Conservation (phyloP, 768 basidiomycete species). For the Suillus placidus region DNA sequence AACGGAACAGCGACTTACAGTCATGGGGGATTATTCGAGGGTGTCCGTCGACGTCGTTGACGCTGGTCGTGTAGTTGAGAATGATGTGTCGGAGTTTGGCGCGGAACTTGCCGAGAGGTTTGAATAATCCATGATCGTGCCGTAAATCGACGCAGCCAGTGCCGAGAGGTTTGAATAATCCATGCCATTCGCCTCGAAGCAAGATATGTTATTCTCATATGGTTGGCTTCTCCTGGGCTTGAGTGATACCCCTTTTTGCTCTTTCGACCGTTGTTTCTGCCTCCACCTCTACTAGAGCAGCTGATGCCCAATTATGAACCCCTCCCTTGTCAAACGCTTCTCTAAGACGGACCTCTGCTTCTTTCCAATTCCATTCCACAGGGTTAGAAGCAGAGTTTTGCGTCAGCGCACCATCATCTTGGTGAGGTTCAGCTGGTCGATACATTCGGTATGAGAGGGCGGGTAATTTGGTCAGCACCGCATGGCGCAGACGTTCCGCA, state of each 20-base stretch:
- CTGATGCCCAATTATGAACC: conserved; percentile 54
- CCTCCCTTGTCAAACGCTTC: conserved; percentile 64
- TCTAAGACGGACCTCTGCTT: conserved; percentile 54
- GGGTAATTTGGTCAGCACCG: conserved; percentile 51
- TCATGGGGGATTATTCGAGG: not conserved
- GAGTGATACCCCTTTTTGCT: conserved; percentile 19
- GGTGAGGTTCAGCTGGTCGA: conserved; percentile 39
- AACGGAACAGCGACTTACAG: conserved; percentile 1
- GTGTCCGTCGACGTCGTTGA: conserved; percentile 2
- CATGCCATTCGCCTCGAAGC: not conserved
- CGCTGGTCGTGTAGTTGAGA: conserved; percentile 1
- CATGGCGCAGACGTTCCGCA: conserved; percentile 54
- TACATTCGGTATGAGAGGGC: conserved; percentile 55
- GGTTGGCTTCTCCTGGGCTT: not conserved
- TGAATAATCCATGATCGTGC: no score
- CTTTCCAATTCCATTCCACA: conserved; percentile 52
- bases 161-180: no score
- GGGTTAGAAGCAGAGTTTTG: not conserved
- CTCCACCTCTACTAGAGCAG: conserved; percentile 58
- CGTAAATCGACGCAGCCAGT: no score
- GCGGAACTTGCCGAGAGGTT: not conserved
- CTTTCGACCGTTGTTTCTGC: conserved; percentile 57
- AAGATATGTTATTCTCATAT: not conserved
- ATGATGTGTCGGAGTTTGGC: conserved; percentile 5
- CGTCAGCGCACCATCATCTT: conserved; percentile 17